Evolutionary conservation across 805 yeast genomes (phyloP).

Genomic region (Nakazawaea anatomiae): DNA sequence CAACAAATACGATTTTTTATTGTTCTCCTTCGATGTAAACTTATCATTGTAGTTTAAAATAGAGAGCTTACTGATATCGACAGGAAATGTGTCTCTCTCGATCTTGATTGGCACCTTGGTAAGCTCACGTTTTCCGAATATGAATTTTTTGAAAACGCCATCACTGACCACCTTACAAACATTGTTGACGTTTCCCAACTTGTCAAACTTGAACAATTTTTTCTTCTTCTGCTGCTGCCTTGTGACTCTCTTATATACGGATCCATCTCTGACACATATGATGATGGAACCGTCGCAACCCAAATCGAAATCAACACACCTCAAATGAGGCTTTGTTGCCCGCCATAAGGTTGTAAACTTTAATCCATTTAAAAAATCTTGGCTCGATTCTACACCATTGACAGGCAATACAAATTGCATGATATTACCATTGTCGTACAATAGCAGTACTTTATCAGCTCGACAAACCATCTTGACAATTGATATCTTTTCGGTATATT

Average conservation of each 20-base stretch:
- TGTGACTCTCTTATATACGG: constrained; percentile 45
- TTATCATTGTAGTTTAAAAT: constrained; percentile 30
- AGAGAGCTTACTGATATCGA: constrained; percentile 52
- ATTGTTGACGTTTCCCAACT: constrained; percentile 47
- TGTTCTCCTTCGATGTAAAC: too few relatives aligned
- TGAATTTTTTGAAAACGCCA: constrained; percentile 57
- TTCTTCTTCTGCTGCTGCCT: constrained; percentile 19
- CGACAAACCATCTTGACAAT: constrained; percentile 28
- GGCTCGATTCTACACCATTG: constrained; percentile 22
- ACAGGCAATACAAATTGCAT: constrained; percentile 26
- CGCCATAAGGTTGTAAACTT: constrained; percentile 54
- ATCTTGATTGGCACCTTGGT: constrained; percentile 53
- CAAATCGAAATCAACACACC: constrained; percentile 62
- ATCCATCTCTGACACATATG: constrained; percentile 64
- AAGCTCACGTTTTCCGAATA: constrained; percentile 58
- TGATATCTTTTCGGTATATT: constrained; percentile 32
- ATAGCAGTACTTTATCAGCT: constrained; percentile 37
- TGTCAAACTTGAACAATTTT: constrained; percentile 44
- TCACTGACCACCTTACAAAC: constrained; percentile 64
- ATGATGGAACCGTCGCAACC: constrained; percentile 65
- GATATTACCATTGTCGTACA: constrained; percentile 58
- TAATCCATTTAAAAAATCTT: constrained; percentile 32
- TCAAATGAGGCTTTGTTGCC: constrained; percentile 51
- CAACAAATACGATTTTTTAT: constrained; percentile 1
- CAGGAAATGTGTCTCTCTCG: constrained; percentile 36